A percentile compares a stretch with the other conserved stretches of the same genome.
Conservation (phyloP, 2,329 filamentous ascomycete species). For the Rutstroemia sp. region DNA sequence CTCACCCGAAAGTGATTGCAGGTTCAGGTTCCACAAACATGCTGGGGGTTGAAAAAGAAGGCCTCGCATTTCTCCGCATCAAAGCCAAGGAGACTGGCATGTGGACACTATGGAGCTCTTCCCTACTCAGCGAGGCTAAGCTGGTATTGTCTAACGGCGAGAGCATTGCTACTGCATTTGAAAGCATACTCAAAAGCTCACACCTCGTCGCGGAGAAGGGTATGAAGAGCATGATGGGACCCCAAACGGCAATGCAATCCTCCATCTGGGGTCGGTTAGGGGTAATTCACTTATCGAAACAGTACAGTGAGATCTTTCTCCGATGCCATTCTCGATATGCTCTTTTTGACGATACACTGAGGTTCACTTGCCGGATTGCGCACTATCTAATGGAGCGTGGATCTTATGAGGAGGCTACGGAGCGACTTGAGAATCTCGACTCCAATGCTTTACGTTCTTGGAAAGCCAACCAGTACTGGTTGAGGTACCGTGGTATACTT, state of each 20-base stretch:
- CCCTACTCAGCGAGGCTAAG: constrained; percentile 79
- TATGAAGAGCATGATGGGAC: constrained; percentile 63
- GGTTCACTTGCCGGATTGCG: constrained; percentile 64
- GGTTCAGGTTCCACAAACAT: constrained; percentile 65
- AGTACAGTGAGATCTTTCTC: constrained; percentile 66
- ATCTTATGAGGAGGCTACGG: constrained; percentile 60
- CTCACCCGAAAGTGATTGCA: constrained; percentile 68
- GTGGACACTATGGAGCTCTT: constrained; percentile 77
- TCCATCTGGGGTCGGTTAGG: constrained; percentile 73
- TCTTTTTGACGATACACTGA: constrained; percentile 71
- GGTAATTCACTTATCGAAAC: constrained; percentile 44
- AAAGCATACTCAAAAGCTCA: constrained; percentile 74
- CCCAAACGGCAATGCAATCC: constrained; percentile 64
- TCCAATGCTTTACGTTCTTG: constrained; percentile 59
- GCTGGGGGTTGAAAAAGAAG: constrained; percentile 73
- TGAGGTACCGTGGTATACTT: constrained; percentile 58
- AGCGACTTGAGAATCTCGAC: constrained; percentile 51
- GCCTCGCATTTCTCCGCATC: constrained; percentile 71
- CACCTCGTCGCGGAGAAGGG: constrained; percentile 74
- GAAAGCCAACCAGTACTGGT: constrained; percentile 70
- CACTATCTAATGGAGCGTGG: constrained; percentile 60
- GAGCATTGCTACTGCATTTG: constrained; percentile 56
- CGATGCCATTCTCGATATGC: constrained; percentile 59
- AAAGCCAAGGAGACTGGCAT: constrained; percentile 83
- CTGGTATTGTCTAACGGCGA: constrained; percentile 66